Evolutionary conservation across 805 yeast species (phyloP).

Genomic region (Kodamaea neixiangensis): DNA sequence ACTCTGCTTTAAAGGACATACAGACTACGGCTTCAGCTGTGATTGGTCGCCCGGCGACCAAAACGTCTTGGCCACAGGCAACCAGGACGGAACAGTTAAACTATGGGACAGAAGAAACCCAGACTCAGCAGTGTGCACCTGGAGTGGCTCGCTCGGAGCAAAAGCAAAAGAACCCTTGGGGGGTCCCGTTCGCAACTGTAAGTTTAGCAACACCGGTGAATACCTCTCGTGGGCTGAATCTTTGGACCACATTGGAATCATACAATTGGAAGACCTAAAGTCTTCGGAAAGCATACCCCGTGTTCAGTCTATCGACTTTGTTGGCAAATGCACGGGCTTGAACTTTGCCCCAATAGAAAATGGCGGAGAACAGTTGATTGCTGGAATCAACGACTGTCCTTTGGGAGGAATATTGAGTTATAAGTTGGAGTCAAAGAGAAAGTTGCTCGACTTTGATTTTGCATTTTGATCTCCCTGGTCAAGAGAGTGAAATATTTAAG

Average conservation of each 20-base stretch:
- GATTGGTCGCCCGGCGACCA: conserved; percentile 54
- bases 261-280: conserved; percentile 37
- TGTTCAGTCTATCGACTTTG: conserved; percentile 52
- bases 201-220: conserved; percentile 48
- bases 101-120: conserved; percentile 51
- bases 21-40: conserved; percentile 59
- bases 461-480: conserved; percentile 19
- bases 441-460: conserved; percentile 44
- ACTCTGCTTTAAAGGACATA: conserved; percentile 43
- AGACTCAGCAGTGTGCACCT: conserved; percentile 26
- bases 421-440: conserved; percentile 35
- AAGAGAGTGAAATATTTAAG: not conserved
- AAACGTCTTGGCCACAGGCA: conserved; percentile 52
- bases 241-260: conserved; percentile 56
- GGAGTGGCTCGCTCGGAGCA: conserved; percentile 39
- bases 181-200: conserved; percentile 56
- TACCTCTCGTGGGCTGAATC: conserved; percentile 58
- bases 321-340: conserved; percentile 62
- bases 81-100: conserved; percentile 59
- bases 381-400: conserved; percentile 57
- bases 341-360: conserved; percentile 45
- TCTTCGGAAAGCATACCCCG: conserved; percentile 18
- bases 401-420: conserved; percentile 60
- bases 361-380: conserved; percentile 49
- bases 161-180: conserved; percentile 22